These are phyloP conservation scores for Xylariaceae sp. DNA, from an alignment of 2,329 filamentous ascomycete species.

Conservation along the genomic window DNA sequence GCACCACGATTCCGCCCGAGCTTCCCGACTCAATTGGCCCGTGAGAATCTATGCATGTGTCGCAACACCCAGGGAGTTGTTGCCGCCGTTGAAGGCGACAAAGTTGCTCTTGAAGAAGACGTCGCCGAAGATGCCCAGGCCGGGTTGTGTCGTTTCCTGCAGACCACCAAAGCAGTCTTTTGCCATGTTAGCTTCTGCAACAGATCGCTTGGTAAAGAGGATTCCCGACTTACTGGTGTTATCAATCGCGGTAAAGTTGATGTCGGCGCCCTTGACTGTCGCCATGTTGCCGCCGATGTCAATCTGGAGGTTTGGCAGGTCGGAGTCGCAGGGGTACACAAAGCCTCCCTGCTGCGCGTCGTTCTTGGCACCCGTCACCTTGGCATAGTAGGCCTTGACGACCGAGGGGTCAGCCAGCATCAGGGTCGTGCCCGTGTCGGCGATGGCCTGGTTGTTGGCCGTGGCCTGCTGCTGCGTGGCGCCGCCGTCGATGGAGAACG, in stretches of 20 bases:
- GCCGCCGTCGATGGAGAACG: conserved; percentile 23
- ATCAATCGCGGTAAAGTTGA: conserved; percentile 45
- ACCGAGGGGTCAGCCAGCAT: conserved; percentile 50
- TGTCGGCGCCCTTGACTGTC: conserved; percentile 42
- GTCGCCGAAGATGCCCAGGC: conserved; percentile 55
- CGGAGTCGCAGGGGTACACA: conserved; percentile 37
- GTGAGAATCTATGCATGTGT: conserved; percentile 45
- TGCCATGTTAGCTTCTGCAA: background rate
- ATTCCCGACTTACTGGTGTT: conserved; percentile 41
- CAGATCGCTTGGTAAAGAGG: too few species aligned
- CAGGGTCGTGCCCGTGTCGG: conserved; percentile 56
- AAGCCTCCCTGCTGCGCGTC: conserved; percentile 34
- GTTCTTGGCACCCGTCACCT: conserved; percentile 35
- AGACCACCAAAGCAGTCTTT: conserved; percentile 62
- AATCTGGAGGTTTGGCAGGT: conserved; percentile 42
- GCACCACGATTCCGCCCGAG: too few species aligned
- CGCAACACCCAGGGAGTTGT: conserved; percentile 46
- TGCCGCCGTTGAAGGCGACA: conserved; percentile 49
- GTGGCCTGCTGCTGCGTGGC: conserved; percentile 29
- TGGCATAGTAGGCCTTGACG: conserved; percentile 40
- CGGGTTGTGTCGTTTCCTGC: conserved; percentile 48
- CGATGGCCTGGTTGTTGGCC: conserved; percentile 37
- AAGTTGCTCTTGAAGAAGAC: conserved; percentile 56
- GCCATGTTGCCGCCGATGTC: conserved; percentile 52
- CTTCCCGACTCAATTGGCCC: too few species aligned